Percentiles rank a stretch among this genome's conserved stretches.
Evolutionary conservation across 2,329 filamentous ascomycete genomes (phyloP).

Genomic region (Anthostomella pinea): DNA sequence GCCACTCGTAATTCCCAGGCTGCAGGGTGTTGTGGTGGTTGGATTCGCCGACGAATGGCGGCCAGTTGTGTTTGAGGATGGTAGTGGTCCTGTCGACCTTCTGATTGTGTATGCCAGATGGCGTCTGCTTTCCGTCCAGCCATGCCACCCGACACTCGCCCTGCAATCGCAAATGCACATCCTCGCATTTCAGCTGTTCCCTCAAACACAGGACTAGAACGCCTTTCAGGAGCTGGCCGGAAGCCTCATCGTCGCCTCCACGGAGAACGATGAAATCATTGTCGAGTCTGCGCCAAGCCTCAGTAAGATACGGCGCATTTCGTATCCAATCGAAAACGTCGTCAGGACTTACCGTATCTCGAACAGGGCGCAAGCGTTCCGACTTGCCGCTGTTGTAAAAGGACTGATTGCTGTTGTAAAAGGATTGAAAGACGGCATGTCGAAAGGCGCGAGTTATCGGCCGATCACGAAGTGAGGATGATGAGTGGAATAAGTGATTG

Average conservation of each 20-base stretch:
- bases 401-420: slow-evolving; percentile 60
- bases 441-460: slow-evolving; percentile 12
- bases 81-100: slow-evolving; percentile 56
- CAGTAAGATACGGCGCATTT: slow-evolving; percentile 9
- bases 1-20: slow-evolving; percentile 80
- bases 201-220: slow-evolving; percentile 71
- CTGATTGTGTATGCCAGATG: slow-evolving; percentile 57
- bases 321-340: slow-evolving; percentile 5
- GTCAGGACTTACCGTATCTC: slow-evolving; percentile 52
- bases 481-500: no score
- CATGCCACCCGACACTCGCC: slow-evolving; percentile 69
- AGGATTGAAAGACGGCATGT: slow-evolving; percentile 57
- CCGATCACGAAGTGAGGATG: no score
- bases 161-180: slow-evolving; percentile 68
- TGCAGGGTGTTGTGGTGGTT: slow-evolving; percentile 58
- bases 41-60: slow-evolving; percentile 58
- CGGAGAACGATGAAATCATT: slow-evolving; percentile 78
- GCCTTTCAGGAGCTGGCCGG: slow-evolving; percentile 72
- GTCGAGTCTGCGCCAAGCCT: slow-evolving; percentile 56
- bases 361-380: slow-evolving; percentile 52
- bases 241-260: slow-evolving; percentile 70
- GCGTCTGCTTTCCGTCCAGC: slow-evolving; percentile 43
- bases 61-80: slow-evolving; percentile 69
- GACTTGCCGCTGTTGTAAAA: slow-evolving; percentile 50
- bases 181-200: slow-evolving; percentile 66